Base-by-base conservation (phyloP, 192 early-diverging fungal genomes). In the Spizellomyces sp. region DNA sequence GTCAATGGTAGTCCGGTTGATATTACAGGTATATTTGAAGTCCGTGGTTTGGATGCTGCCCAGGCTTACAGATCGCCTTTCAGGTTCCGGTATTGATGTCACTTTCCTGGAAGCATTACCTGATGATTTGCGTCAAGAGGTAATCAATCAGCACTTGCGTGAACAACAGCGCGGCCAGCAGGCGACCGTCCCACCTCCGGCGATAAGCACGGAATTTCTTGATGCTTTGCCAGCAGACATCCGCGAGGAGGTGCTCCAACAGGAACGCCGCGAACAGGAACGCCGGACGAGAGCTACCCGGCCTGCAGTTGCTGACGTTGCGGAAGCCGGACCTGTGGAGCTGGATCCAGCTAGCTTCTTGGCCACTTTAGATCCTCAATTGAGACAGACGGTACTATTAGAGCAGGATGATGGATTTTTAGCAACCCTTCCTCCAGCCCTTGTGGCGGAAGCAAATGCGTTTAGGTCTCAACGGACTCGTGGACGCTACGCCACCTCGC, bases 101-200 rank as follows among this genome's bases (percentile, higher is more conserved):
- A 90, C 90, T 68, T 99, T 99, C 76, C 81, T 99, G 63, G 89
- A 92, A 69, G 97, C 97, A 3, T 80, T 99, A 36, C 97, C 97
- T 0, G 96, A 96, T 41, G 95, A 98, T 57, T 77, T 99, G 74
- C 91, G 94, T 50, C 86, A 88, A 70, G 97, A 99, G 79, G 95
- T 98, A 7, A 82, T 97, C 45, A 90, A 90, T 68, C 88, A 94
- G 62, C 95, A 97, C 47, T 75, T 87, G 21, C 82, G 83, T 42
- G 89, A 93, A 54, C 82, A 82, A 69, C 68, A 70, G 22, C 70
- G 45, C 58, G 63, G 77, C 56, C 71, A 62, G 63, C 65, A 46
- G 81, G 48, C 81, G 5, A 54, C 55, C 6, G 44, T 21, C 6
- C 60, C 59, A 47, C 69, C 78, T 10, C 27, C 80, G 6, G 59